phyloP scores from a whole-genome alignment of 1,284 basidiomycete genomes.

The Agroathelia rolfsii region DNA sequence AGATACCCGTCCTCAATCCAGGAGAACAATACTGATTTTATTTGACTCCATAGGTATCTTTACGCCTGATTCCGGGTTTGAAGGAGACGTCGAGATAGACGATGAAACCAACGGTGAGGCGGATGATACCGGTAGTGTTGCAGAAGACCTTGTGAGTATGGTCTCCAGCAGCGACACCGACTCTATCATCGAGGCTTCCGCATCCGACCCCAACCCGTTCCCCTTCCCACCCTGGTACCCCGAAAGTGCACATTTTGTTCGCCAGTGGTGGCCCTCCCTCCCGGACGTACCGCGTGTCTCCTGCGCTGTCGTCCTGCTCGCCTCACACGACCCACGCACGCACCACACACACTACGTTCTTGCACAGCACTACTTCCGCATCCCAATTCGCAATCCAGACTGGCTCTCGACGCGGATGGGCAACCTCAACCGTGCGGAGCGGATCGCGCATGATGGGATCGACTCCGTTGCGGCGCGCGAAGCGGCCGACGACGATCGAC shows the following conservation, averaged over 20 bases:
- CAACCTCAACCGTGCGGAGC: too few relatives aligned
- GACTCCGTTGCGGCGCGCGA: conserved; percentile 10
- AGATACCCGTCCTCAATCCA: too few relatives aligned
- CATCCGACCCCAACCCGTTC: conserved; percentile 29
- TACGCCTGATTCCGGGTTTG: too few relatives aligned
- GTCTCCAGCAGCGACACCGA: background rate
- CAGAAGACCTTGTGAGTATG: too few relatives aligned
- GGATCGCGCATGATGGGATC: too few relatives aligned
- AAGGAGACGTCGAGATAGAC: conserved; percentile 1
- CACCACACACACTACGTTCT: conserved; percentile 55
- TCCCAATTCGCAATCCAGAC: conserved; percentile 30
- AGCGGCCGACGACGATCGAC: conserved; percentile 30
- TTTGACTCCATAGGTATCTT: too few relatives aligned
- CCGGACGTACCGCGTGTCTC: conserved; percentile 49
- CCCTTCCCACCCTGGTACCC: conserved; percentile 56
- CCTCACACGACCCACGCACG: conserved; percentile 44
- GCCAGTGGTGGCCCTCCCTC: conserved; percentile 69
- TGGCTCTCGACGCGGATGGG: background rate
- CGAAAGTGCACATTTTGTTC: conserved; percentile 63
- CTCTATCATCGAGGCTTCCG: conserved; percentile 9
- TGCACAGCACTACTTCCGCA: conserved; percentile 65
- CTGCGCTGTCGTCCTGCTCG: conserved; percentile 61
- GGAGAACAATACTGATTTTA: too few relatives aligned
- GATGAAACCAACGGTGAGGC: too few relatives aligned
- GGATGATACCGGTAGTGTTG: too few relatives aligned